Percentiles rank a stretch among this genome's conserved stretches.
Conservation (phyloP, 345 rosid species). For the Acer saccharum region DNA sequence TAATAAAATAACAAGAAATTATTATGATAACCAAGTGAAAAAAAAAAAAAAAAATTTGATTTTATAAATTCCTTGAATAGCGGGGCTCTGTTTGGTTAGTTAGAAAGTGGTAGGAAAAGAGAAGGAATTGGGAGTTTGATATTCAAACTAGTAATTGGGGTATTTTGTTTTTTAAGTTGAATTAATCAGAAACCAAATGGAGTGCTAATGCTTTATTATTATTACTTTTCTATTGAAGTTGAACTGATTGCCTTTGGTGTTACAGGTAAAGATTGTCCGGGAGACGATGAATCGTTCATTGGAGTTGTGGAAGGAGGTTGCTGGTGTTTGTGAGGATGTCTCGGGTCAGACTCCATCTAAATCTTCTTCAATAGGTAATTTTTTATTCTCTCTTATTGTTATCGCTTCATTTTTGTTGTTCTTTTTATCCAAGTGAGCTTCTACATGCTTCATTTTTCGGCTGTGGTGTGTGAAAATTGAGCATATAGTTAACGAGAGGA, state of each 20-base stretch:
- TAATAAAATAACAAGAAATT: constrained; percentile 14
- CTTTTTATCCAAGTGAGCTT: neutral
- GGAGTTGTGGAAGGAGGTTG: constrained; percentile 75
- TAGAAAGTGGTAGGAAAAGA: constrained; percentile 11
- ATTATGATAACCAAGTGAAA: neutral
- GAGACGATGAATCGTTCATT: constrained; percentile 84
- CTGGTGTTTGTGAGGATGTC: constrained; percentile 46
- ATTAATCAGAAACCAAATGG: neutral
- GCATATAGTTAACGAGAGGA: neutral
- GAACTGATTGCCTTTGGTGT: constrained; percentile 17
- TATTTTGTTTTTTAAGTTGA: neutral
- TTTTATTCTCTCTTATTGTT: constrained; percentile 12
- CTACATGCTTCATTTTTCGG: neutral
- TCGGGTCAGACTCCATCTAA: constrained; percentile 41
- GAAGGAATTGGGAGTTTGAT: neutral
- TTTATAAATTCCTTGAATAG: neutral
- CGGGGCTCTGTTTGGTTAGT: neutral
- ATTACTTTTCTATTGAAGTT: neutral
- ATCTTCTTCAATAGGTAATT: constrained; percentile 46
- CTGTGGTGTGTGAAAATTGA: neutral
- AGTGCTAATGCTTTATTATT: neutral
- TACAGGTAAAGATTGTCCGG: constrained; percentile 81
- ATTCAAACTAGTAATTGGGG: neutral
- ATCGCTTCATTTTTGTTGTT: constrained; percentile 3
- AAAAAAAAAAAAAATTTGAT: no score